Conservation (phyloP, 2,329 filamentous ascomycete genomes). For the Didymella arachidicola region DNA sequence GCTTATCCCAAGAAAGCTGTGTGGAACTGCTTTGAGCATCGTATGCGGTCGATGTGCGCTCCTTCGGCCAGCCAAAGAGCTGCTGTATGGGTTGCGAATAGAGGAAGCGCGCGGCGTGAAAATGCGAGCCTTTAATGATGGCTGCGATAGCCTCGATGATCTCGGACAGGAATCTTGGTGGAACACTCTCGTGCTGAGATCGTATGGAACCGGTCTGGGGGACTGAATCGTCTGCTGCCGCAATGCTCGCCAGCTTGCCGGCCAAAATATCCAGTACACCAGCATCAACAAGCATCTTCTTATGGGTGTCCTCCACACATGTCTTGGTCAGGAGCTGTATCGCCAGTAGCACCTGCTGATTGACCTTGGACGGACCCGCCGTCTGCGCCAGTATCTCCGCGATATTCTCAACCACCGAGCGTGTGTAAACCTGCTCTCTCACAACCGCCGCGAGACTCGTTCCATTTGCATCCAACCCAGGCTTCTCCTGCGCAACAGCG, state of each 20-base stretch:
- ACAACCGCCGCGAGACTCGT: constrained; percentile 48
- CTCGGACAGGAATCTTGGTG: constrained; percentile 67
- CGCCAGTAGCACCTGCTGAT: constrained; percentile 69
- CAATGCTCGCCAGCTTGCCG: constrained; percentile 65
- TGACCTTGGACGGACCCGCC: constrained; percentile 60
- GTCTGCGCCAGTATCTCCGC: constrained; percentile 70
- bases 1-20: constrained; percentile 41
- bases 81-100: constrained; percentile 53
- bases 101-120: constrained; percentile 71
- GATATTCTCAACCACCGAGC: constrained; percentile 68
- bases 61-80: constrained; percentile 45
- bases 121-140: constrained; percentile 80
- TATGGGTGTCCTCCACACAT: constrained; percentile 75
- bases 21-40: constrained; percentile 29
- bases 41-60: constrained; percentile 27
- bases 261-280: constrained; percentile 83
- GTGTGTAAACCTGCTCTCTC: constrained; percentile 65
- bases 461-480: constrained; percentile 59
- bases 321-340: constrained; percentile 66
- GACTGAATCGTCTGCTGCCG: constrained; percentile 37
- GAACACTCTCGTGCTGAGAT: constrained; percentile 36
- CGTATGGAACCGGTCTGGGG: constrained; percentile 28
- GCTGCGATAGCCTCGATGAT: constrained; percentile 79
- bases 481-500: constrained; percentile 65
- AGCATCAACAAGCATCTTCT: constrained; percentile 72